phyloP scores from a whole-genome alignment of 768 basidiomycete genomes.

The Phanerochaete sordida region DNA sequence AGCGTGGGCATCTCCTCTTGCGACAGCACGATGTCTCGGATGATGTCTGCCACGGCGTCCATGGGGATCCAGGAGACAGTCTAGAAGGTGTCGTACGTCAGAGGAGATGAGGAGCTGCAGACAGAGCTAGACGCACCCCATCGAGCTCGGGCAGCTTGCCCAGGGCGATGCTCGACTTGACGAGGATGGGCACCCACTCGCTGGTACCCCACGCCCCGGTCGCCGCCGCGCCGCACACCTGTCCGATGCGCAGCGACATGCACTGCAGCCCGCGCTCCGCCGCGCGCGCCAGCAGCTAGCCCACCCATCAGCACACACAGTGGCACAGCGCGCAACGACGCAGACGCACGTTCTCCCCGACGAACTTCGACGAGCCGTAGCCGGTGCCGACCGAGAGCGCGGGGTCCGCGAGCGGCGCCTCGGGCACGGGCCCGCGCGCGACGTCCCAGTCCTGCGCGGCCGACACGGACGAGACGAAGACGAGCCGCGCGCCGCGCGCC shows the following conservation, averaged over 20 bases:
- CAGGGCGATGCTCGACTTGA: slow-evolving; percentile 15
- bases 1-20: not conserved
- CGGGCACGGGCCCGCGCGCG: slow-evolving; percentile 18
- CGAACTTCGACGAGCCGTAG: slow-evolving; percentile 40
- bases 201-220: slow-evolving; percentile 25
- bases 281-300: slow-evolving; percentile 13
- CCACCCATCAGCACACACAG: not conserved
- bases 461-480: slow-evolving; percentile 34
- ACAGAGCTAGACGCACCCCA: slow-evolving; percentile 6
- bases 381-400: slow-evolving; percentile 29
- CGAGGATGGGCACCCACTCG: slow-evolving; percentile 27
- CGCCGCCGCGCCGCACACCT: slow-evolving; percentile 17
- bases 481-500: slow-evolving; percentile 19
- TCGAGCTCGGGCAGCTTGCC: slow-evolving; percentile 9
- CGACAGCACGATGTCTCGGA: slow-evolving; percentile 5
- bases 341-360: slow-evolving; percentile 30
- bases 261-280: not conserved
- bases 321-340: slow-evolving; percentile 3
- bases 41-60: slow-evolving; percentile 4
- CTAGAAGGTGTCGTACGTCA: too few relatives aligned
- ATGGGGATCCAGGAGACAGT: slow-evolving; percentile 10
- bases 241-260: slow-evolving; percentile 24
- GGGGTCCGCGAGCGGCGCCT: slow-evolving; percentile 22
- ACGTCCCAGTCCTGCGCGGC: slow-evolving; percentile 19
- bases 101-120: too few relatives aligned